Evolutionary conservation across 345 rosid genomes (phyloP), one percentile per base, ranked within the genome.

Genomic region (Bretschneidera sinensis): DNA sequence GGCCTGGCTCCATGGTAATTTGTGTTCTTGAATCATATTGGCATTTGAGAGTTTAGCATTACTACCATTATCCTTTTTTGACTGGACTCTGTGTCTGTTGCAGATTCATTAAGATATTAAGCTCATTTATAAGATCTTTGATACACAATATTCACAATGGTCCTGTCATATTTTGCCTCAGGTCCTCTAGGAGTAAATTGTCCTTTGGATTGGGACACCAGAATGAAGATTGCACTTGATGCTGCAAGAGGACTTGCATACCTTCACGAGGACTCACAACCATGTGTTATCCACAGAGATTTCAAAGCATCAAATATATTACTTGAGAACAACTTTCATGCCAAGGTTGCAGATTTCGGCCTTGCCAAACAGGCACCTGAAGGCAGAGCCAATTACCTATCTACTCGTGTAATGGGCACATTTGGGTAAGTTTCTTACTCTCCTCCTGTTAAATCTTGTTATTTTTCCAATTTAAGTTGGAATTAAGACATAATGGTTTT

Each of bases 331-430:
- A 88, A 90, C 67, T 94, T 94, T 67, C 74, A 87, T 71, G 95
- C 99, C 52, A 94, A 94, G 82, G 99, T 94, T 75, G 88, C 99
- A 45, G 99, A 94, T 81, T 94, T 94, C 73, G 99, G 99, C 57
- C 81, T 94, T 61, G 99, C 99, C 64, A 94, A 88, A 71, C 99
- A 90, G 82, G 99, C 99, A 60, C 99, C 99, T 49, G 99, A 94
- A 85, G 97, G 99, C 80, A 85, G 92, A 81, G 75, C 85, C 70
- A 94, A 88, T 78, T 83, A 90, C 78, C 80, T 90, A 34, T 90
- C 99, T 45, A 94, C 99, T 62, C 95, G 99, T 51, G 99, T 94
- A 58, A 94, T 94, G 99, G 99, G 99, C 69, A 94, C 99, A 20
- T 94, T 94, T 73, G 97, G 99, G 99, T 94, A 59, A 71, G 96